phyloP scores from a whole-genome alignment of 2,329 filamentous ascomycete species.

The Fusarium sp. region DNA sequence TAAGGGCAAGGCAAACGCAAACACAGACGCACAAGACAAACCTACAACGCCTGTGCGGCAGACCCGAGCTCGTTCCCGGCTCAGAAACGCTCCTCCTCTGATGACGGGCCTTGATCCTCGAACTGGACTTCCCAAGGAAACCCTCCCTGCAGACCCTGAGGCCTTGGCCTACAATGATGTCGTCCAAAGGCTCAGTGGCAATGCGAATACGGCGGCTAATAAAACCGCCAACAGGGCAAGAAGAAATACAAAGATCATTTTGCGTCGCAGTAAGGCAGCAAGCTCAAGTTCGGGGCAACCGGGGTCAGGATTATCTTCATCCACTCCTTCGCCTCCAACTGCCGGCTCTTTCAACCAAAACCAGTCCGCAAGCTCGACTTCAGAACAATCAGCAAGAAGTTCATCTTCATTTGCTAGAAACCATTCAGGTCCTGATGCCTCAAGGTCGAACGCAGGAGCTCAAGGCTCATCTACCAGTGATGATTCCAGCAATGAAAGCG shows the following conservation, averaged over 20 bases:
- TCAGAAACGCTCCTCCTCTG: slow-evolving; percentile 40
- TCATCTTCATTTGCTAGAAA: background rate
- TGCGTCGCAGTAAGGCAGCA: background rate
- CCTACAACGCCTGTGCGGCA: slow-evolving; percentile 24
- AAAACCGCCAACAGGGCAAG: background rate
- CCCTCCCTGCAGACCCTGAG: slow-evolving; percentile 34
- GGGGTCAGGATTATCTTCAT: background rate
- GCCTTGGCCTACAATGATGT: slow-evolving; percentile 30
- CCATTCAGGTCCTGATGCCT: background rate
- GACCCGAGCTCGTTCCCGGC: slow-evolving; percentile 42
- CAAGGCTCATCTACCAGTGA: background rate
- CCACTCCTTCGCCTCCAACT: background rate
- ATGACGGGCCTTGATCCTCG: slow-evolving; percentile 43
- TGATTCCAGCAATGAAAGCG: background rate
- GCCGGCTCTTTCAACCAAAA: background rate
- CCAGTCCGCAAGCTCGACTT: background rate
- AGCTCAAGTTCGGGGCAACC: background rate
- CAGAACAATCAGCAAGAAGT: background rate
- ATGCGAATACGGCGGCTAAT: background rate
- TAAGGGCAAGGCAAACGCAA: background rate
- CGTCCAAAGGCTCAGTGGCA: slow-evolving; percentile 4
- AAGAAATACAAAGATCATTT: slow-evolving; percentile 5
- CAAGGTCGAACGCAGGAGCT: background rate
- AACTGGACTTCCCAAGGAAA: slow-evolving; percentile 10
- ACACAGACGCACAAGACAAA: background rate